Percentiles rank a stretch among this genome's conserved stretches.
Conservation (phyloP, 2,329 filamentous ascomycete species). For the Ophiognomonia clavigignenti-juglandacearum region DNA sequence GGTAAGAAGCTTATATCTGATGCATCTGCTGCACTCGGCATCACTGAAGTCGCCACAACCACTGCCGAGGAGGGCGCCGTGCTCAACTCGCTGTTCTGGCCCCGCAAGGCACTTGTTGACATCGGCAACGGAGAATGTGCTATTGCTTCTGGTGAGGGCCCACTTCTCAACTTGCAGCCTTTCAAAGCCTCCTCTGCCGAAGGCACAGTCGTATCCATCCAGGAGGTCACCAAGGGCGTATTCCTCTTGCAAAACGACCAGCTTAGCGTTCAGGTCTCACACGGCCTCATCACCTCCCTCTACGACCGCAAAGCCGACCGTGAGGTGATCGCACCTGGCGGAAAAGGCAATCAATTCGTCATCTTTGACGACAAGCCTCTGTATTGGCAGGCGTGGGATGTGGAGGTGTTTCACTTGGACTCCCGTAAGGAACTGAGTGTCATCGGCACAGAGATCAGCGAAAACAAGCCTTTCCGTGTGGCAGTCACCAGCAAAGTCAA, state of each 20-base stretch:
- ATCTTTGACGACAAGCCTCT: conserved; percentile 96
- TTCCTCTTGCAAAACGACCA: conserved; percentile 79
- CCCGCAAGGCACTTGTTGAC: conserved; percentile 67
- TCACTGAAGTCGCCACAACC: conserved; percentile 40
- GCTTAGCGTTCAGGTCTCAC: conserved; percentile 65
- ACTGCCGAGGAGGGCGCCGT: conserved; percentile 51
- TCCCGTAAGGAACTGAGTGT: conserved; percentile 73
- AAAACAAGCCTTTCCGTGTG: conserved; percentile 68
- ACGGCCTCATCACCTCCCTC: conserved; percentile 78
- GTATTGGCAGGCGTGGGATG: conserved; percentile 98
- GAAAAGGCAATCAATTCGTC: conserved; percentile 85
- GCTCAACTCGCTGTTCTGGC: conserved; percentile 86
- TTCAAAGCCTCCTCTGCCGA: conserved; percentile 41
- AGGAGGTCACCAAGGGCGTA: conserved; percentile 50
- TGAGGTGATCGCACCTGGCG: conserved; percentile 69
- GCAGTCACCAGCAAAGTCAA: conserved; percentile 79
- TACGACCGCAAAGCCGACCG: conserved; percentile 69
- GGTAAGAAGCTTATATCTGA: conserved; percentile 69
- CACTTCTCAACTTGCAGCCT: conserved; percentile 43
- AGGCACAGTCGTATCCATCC: conserved; percentile 44
- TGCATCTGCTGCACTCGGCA: conserved; percentile 62
- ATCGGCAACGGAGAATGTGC: conserved; percentile 50
- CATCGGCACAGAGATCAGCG: conserved; percentile 64
- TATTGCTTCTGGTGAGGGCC: conserved; percentile 53
- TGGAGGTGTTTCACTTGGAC: conserved; percentile 91